phyloP scores from a whole-genome alignment of 2,329 filamentous ascomycete species.

The Exophiala viscosa region DNA sequence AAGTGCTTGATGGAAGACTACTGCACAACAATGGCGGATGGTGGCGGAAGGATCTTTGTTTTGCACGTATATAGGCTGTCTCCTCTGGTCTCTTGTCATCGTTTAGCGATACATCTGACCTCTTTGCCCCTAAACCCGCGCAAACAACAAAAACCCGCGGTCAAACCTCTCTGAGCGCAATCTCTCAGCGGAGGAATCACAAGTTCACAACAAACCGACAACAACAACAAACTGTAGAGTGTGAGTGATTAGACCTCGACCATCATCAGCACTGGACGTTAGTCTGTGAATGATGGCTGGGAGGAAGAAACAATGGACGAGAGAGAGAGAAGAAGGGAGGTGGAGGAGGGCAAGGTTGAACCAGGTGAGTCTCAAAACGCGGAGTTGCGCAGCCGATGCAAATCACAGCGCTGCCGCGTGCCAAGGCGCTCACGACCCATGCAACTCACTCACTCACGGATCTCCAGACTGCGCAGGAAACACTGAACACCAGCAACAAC shows the following conservation, averaged over 20 bases:
- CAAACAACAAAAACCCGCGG: conserved; percentile 3
- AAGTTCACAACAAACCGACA: conserved; percentile 9
- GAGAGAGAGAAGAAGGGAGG: conserved; percentile 4
- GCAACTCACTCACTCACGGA: conserved; percentile 7
- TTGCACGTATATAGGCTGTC: conserved; percentile 17
- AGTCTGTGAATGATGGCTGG: background rate
- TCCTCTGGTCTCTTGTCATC: conserved; percentile 7
- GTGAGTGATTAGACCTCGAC: conserved; percentile 8
- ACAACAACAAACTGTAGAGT: conserved; percentile 10
- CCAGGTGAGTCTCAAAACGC: background rate
- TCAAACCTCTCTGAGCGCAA: conserved; percentile 2
- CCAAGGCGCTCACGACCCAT: conserved; percentile 6
- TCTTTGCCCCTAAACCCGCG: conserved; percentile 7
- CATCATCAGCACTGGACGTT: conserved; percentile 2
- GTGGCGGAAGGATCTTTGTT: background rate
- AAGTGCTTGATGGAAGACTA: background rate
- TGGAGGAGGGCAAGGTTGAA: background rate
- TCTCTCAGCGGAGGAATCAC: conserved; percentile 3
- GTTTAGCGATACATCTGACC: conserved; percentile 2
- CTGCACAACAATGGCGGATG: background rate
- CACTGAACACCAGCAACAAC: conserved; percentile 11
- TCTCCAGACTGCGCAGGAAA: conserved; percentile 24
- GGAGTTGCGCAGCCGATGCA: background rate
- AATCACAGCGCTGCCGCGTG: conserved; percentile 1
- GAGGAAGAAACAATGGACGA: conserved; percentile 5